A percentile compares a stretch with the other conserved stretches of the same genome.
phyloP scores from a whole-genome alignment of 108 stramenopile species.

The Halocafeteria seosinensis region DNA sequence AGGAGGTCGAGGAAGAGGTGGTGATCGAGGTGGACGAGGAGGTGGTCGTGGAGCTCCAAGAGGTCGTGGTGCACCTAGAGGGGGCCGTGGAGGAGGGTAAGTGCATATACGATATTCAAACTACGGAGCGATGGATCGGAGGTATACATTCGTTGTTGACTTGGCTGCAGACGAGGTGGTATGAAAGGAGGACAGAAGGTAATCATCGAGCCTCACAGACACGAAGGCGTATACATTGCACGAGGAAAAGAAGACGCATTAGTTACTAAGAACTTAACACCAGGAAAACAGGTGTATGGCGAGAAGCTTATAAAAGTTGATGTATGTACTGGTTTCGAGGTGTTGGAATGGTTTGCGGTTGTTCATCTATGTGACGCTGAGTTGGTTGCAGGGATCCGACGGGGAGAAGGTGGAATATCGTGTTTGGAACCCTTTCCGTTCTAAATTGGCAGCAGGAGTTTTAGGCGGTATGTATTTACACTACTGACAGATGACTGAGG shows the following conservation, averaged over 20 bases:
- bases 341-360: no score
- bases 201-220: slow-evolving; percentile 56
- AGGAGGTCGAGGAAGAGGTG: slow-evolving; percentile 32
- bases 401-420: slow-evolving; percentile 92
- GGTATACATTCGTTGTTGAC: not conserved
- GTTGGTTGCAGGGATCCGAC: slow-evolving; percentile 54
- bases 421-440: slow-evolving; percentile 99
- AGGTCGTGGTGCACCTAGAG: slow-evolving; percentile 33
- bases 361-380: no score
- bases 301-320: slow-evolving; percentile 91
- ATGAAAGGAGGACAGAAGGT: slow-evolving; percentile 73
- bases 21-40: slow-evolving; percentile 11
- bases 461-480: no score
- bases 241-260: slow-evolving; percentile 94
- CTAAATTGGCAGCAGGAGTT: slow-evolving; percentile 96
- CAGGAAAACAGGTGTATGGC: slow-evolving; percentile 95
- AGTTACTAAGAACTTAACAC: slow-evolving; percentile 86
- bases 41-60: slow-evolving; percentile 22
- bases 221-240: slow-evolving; percentile 93
- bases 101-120: no score
- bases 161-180: slow-evolving; percentile 16
- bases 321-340: no score
- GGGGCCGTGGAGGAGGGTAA: slow-evolving; percentile 31
- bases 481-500: no score
- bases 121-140: not conserved